Evolutionary conservation across 2,329 filamentous ascomycete genomes (phyloP).

Genomic region (Trichoderma asperellum): DNA sequence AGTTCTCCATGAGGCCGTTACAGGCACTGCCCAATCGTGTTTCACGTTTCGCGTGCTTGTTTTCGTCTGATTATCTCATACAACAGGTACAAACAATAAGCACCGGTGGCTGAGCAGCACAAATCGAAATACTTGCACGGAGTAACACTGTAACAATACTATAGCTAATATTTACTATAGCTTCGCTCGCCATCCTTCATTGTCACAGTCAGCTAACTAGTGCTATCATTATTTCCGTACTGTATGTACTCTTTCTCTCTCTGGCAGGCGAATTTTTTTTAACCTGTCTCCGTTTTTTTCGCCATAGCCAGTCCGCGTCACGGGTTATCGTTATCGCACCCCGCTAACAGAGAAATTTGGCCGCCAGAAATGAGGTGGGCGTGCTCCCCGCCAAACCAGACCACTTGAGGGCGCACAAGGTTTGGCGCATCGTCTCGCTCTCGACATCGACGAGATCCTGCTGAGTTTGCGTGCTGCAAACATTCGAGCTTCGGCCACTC

Average conservation of each 20-base stretch:
- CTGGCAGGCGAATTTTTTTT: background rate
- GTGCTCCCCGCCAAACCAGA: conserved; percentile 31
- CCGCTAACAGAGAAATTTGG: conserved; percentile 37
- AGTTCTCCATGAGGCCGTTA: background rate
- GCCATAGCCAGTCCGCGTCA: conserved; percentile 8
- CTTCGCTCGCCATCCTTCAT: background rate
- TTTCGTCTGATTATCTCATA: background rate
- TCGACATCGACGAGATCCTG: conserved; percentile 19
- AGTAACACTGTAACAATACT: background rate
- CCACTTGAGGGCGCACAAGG: conserved; percentile 31
- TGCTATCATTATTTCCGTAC: background rate
- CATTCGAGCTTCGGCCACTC: conserved; percentile 8
- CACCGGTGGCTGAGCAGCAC: background rate
- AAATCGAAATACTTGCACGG: background rate
- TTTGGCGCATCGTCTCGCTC: conserved; percentile 29
- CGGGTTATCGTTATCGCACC: conserved; percentile 49
- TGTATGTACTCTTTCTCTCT: background rate
- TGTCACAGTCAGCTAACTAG: background rate
- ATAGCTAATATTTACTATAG: background rate
- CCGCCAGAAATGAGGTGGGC: conserved; percentile 26
- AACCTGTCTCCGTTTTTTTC: conserved; percentile 1
- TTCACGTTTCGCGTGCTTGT: background rate
- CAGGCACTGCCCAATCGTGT: background rate
- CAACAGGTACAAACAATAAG: background rate
- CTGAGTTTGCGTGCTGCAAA: conserved; percentile 23